A percentile compares a stretch with the other conserved stretches of the same genome.
These are phyloP conservation scores for Cladosporium cucumerinum DNA, from an alignment of 2,329 filamentous ascomycete genomes.

Conservation along the genomic window DNA sequence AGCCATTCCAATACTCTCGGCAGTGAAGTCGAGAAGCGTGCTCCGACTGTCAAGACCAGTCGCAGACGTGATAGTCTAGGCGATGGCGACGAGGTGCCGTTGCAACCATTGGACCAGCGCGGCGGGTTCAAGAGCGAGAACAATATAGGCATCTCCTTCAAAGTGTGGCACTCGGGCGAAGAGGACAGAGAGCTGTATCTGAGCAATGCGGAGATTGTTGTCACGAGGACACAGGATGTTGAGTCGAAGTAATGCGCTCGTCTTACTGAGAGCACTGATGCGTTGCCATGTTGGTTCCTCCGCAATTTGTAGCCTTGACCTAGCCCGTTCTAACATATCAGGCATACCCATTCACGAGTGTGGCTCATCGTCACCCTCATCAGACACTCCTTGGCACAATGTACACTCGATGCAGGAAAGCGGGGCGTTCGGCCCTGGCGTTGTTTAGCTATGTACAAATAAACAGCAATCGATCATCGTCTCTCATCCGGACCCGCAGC, in stretches of 20 bases:
- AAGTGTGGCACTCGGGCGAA: neutral
- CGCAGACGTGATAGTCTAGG: neutral
- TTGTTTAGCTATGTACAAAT: neutral
- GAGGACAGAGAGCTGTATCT: neutral
- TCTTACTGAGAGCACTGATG: neutral
- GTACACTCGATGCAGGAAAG: too few relatives aligned
- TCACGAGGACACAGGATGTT: neutral
- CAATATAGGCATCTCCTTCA: neutral
- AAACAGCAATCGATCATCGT: neutral
- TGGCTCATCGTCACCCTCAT: too few relatives aligned
- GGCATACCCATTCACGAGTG: too few relatives aligned
- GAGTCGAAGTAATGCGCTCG: neutral
- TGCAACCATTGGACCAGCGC: neutral
- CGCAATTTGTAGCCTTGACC: neutral
- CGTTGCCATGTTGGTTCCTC: too few relatives aligned
- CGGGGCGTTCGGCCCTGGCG: too few relatives aligned
- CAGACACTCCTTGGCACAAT: too few relatives aligned
- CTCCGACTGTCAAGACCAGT: neutral
- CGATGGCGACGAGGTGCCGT: neutral
- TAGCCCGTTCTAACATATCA: neutral
- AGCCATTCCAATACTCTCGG: neutral
- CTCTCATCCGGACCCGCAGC: slow-evolving; percentile 22
- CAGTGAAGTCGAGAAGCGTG: neutral
- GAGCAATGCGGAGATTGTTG: neutral
- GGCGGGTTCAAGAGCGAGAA: neutral